A percentile compares a stretch with the other conserved stretches of the same genome.
phyloP scores from a whole-genome alignment of 2,329 filamentous ascomycete genomes.

The Botryosphaeria dothidea region DNA sequence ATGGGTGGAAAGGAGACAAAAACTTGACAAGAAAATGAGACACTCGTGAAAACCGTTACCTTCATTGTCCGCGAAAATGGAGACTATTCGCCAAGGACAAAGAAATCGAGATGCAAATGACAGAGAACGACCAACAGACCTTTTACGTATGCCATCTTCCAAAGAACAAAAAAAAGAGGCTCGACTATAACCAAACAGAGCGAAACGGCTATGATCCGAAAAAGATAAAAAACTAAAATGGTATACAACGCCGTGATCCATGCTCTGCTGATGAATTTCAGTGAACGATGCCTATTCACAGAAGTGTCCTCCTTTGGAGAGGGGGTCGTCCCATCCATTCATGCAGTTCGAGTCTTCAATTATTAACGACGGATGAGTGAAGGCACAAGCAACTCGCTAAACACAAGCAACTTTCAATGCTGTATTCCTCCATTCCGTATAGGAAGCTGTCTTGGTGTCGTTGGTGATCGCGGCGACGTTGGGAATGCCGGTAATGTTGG shows the following conservation, averaged over 20 bases:
- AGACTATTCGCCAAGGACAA: background rate
- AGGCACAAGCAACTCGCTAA: background rate
- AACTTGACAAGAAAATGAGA: background rate
- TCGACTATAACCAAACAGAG: background rate
- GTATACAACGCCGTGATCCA: conserved; percentile 20
- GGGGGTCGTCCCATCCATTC: background rate
- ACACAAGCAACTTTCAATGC: background rate
- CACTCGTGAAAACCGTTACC: background rate
- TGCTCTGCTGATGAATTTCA: conserved; percentile 11
- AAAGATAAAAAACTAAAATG: conserved; percentile 8
- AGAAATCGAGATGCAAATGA: background rate
- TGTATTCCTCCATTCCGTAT: background rate
- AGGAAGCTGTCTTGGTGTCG: conserved; percentile 6
- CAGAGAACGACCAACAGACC: background rate
- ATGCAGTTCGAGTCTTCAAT: background rate
- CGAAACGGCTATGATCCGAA: background rate
- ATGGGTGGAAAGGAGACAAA: background rate
- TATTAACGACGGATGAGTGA: background rate
- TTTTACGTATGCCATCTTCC: background rate
- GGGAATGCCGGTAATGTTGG: background rate
- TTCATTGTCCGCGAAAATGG: background rate
- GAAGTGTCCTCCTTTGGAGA: background rate
- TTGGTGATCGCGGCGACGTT: background rate
- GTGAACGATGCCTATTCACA: conserved; percentile 5
- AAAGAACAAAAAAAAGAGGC: background rate